Conservation (phyloP, 352 stramenopile genomes). For the Elongisporangium senticosum region DNA sequence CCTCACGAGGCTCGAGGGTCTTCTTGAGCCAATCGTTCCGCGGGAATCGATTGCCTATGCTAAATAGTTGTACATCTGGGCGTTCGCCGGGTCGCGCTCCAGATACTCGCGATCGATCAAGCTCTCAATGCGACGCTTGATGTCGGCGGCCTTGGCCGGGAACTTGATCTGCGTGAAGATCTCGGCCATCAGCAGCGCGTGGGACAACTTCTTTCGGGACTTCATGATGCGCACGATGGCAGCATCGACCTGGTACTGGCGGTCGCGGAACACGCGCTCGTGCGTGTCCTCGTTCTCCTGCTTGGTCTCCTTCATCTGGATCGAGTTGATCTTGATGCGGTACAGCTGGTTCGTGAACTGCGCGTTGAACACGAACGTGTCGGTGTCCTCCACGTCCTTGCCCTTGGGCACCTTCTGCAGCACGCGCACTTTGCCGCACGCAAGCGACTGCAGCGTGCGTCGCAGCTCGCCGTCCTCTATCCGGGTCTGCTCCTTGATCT, state of each 20-base stretch:
- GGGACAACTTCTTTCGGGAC: conserved; percentile 92
- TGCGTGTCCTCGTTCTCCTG: conserved; percentile 92
- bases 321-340: conserved; percentile 94
- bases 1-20: no score
- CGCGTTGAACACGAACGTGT: conserved; percentile 86
- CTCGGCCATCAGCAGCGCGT: conserved; percentile 95
- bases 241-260: conserved; percentile 93
- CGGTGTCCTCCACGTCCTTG: conserved; percentile 79
- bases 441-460: conserved; percentile 86
- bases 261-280: conserved; percentile 91
- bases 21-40: background rate
- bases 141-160: conserved; percentile 68
- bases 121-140: conserved; percentile 88
- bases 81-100: conserved; percentile 73
- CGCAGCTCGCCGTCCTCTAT: conserved; percentile 89
- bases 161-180: conserved; percentile 94
- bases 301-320: conserved; percentile 93
- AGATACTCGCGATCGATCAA: conserved; percentile 89
- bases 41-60: conserved; percentile 25
- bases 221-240: conserved; percentile 99
- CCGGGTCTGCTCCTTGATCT: conserved; percentile 84
- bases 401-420: conserved; percentile 85
- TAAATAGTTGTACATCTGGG: conserved; percentile 86
- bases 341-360: conserved; percentile 84
- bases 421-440: conserved; percentile 86